phyloP scores from a whole-genome alignment of 495 filamentous ascomycete genomes.

The Podospora tetraspora region DNA sequence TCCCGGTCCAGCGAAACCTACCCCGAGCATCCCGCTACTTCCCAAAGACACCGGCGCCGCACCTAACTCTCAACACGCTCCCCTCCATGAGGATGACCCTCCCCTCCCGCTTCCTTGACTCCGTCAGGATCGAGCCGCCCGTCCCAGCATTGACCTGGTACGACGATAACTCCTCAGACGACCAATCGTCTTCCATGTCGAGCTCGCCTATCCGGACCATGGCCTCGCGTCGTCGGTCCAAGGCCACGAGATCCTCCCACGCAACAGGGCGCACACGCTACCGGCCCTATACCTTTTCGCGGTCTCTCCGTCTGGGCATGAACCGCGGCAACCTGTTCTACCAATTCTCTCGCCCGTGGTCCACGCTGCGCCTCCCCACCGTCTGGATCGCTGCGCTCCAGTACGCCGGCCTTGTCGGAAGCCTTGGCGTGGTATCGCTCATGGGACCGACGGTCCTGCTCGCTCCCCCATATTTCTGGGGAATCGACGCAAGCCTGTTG shows the following conservation, averaged over 20 bases:
- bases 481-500: constrained; percentile 20
- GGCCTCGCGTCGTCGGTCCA: background rate
- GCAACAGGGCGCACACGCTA: constrained; percentile 4
- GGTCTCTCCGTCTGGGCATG: constrained; percentile 18
- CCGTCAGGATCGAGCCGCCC: background rate
- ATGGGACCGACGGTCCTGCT: constrained; percentile 24
- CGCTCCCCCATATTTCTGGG: constrained; percentile 25
- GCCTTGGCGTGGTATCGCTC: constrained; percentile 24
- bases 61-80: constrained; percentile 21
- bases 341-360: constrained; percentile 26
- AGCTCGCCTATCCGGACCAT: background rate
- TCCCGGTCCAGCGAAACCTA: constrained; percentile 18
- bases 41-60: constrained; percentile 13
- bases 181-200: constrained; percentile 3
- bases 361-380: constrained; percentile 22
- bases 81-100: constrained; percentile 26
- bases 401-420: constrained; percentile 27
- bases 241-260: constrained; percentile 6
- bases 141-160: constrained; percentile 17
- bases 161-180: constrained; percentile 15
- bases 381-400: constrained; percentile 29
- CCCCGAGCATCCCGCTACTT: constrained; percentile 18
- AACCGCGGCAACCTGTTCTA: constrained; percentile 16
- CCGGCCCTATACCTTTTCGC: constrained; percentile 19
- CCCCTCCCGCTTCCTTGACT: constrained; percentile 22